These are phyloP conservation scores for Basidiobolus heterosporus DNA, from an alignment of 371 early-diverging fungal genomes.

Conservation along the genomic window DNA sequence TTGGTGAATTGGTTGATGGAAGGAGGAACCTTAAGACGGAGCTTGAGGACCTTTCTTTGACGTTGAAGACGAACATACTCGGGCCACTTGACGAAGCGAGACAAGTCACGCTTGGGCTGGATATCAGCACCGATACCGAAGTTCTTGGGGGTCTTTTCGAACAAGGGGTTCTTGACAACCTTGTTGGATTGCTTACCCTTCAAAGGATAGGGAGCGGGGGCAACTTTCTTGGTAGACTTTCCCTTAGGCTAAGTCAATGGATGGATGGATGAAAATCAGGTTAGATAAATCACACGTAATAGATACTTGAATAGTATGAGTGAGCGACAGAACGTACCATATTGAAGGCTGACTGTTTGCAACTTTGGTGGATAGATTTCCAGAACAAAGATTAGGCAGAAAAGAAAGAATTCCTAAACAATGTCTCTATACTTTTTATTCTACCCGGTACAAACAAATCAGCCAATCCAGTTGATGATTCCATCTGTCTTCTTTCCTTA, in stretches of 20 bases:
- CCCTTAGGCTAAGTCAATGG: constrained; percentile 29
- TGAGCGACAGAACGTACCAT: no score
- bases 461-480: no score
- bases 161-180: constrained; percentile 68
- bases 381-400: no score
- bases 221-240: constrained; percentile 80
- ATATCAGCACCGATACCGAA: constrained; percentile 88
- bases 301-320: no score
- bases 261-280: neutral
- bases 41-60: constrained; percentile 89
- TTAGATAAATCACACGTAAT: no score
- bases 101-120: constrained; percentile 87
- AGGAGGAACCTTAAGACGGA: constrained; percentile 98
- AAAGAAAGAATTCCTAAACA: no score
- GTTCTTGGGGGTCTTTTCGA: constrained; percentile 84
- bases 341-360: no score
- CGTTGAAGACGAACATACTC: constrained; percentile 93
- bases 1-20: constrained; percentile 99
- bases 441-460: no score
- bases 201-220: constrained; percentile 70
- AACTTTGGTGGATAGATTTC: no score
- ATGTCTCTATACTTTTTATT: no score
- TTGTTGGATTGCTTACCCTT: constrained; percentile 52
- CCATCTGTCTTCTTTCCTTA: no score
- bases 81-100: constrained; percentile 96